Base-by-base conservation (phyloP, 805 yeast species). In the Myxozyma lipomycoides region DNA sequence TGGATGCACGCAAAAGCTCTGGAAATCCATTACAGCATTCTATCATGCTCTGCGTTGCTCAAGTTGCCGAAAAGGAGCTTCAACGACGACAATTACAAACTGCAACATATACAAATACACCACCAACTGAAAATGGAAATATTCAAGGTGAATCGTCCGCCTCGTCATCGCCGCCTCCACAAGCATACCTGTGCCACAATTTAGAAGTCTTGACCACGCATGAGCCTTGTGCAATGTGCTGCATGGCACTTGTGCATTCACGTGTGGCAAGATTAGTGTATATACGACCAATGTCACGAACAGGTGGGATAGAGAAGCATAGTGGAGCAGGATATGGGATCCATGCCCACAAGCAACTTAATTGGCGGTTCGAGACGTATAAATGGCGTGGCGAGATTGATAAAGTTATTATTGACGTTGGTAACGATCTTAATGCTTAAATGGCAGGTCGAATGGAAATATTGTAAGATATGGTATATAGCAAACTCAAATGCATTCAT, bases 171-270 rank as follows among this genome's bases (percentile, higher is more conserved):
- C 39, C 23, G 28, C 51, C 28, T 4, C 35, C 15, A 55, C 56
- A 49, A 21, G 63, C 62, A 26, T 93, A 93, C 63, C 73, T 93
- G 2, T 90, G 98, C 64, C 77, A 83, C 32, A 78, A 82, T 47
- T 75, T 81, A 58, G 82, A 86, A 54, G 88, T 93, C 0, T 88
- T 85, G 63, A 85, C 95, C 1, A 84, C 96, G 0, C 95, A 89
- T 64, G 98, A 93, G 66, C 98, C 98, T 0, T 93, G 98, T 62
- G 78, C 87, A 0, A 93, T 91, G 97, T 93, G 98, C 63, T 71
- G 86, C 4, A 93, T 93, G 98, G 98, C 98, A 0, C 72, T 93
- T 37, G 82, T 90, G 9, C 98, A 93, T 65, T 91, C 98, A 1
- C 73, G 98, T 43, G 77, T 93, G 0, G 76, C 80, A 15, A 73